A percentile compares a stretch with the other conserved stretches of the same genome.
These are phyloP conservation scores for Cyberlindnera bimundalis DNA, from an alignment of 805 yeast genomes.

Conservation along the genomic window DNA sequence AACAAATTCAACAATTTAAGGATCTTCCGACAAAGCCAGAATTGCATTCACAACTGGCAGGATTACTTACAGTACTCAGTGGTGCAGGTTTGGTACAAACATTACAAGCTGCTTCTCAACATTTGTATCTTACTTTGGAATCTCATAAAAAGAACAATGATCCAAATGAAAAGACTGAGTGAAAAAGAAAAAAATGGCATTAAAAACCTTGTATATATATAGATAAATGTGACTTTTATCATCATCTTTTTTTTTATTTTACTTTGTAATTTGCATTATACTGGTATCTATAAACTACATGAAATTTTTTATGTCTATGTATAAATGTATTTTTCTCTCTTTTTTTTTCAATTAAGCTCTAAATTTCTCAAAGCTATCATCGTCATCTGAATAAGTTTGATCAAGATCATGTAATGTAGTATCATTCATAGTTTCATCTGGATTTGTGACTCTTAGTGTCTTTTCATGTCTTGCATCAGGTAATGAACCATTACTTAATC, in stretches of 20 bases:
- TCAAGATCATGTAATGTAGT: conserved; percentile 12
- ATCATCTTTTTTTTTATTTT: no score
- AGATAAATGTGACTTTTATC: no score
- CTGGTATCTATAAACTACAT: no score
- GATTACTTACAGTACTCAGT: conserved; percentile 75
- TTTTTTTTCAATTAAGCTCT: no score
- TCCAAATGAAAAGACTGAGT: conserved; percentile 20
- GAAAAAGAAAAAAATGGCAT: not conserved
- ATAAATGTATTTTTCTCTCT: not conserved
- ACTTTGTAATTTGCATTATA: no score
- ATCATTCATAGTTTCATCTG: conserved; percentile 29
- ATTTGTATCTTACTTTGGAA: conserved; percentile 72
- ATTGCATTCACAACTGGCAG: conserved; percentile 78
- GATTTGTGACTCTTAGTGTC: conserved; percentile 50
- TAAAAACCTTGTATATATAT: conserved; percentile 1
- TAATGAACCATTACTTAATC: conserved; percentile 52
- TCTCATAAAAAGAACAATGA: conserved; percentile 48
- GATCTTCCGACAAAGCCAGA: conserved; percentile 67
- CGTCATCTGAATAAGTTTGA: conserved; percentile 15
- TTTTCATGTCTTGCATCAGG: conserved; percentile 47
- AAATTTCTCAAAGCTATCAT: conserved; percentile 14
- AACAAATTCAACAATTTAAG: conserved; percentile 59
- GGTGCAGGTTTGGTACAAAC: conserved; percentile 89
- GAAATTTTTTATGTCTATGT: no score
- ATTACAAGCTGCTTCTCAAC: conserved; percentile 63